Conservation (phyloP, 2,329 filamentous ascomycete species). For the Fusarium cicatricum region DNA sequence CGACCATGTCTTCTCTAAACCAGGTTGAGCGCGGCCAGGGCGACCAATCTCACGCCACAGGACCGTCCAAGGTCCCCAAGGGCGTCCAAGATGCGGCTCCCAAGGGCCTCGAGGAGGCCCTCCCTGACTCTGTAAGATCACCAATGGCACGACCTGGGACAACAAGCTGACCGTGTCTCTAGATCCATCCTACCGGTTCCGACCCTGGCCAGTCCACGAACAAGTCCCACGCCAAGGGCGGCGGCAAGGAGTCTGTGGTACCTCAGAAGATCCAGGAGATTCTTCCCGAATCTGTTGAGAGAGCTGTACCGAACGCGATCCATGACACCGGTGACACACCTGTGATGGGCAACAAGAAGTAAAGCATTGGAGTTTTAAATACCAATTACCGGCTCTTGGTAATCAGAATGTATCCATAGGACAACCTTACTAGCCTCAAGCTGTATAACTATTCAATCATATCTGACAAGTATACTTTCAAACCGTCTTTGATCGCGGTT, state of each 20-base stretch:
- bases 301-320: slow-evolving; percentile 30
- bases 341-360: no score
- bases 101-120: slow-evolving; percentile 24
- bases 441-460: no score
- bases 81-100: slow-evolving; percentile 27
- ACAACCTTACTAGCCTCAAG: no score
- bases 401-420: no score
- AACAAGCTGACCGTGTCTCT: neutral
- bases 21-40: slow-evolving; percentile 16
- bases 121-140: slow-evolving; percentile 33
- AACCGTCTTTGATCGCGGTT: no score
- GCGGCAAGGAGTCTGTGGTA: slow-evolving; percentile 27
- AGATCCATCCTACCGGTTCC: slow-evolving; percentile 36
- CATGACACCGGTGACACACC: slow-evolving; percentile 33
- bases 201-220: slow-evolving; percentile 25
- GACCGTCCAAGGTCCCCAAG: slow-evolving; percentile 26
- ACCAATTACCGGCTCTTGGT: no score
- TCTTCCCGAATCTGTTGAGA: slow-evolving; percentile 34
- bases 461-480: no score
- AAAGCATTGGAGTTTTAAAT: no score
- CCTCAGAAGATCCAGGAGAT: slow-evolving; percentile 38
- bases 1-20: no score
- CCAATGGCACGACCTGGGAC: no score
- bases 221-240: slow-evolving; percentile 31
- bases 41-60: slow-evolving; percentile 29